Evolutionary conservation across 2,329 filamentous ascomycete species (phyloP).

Genomic region (Aspergillus chevalieri): DNA sequence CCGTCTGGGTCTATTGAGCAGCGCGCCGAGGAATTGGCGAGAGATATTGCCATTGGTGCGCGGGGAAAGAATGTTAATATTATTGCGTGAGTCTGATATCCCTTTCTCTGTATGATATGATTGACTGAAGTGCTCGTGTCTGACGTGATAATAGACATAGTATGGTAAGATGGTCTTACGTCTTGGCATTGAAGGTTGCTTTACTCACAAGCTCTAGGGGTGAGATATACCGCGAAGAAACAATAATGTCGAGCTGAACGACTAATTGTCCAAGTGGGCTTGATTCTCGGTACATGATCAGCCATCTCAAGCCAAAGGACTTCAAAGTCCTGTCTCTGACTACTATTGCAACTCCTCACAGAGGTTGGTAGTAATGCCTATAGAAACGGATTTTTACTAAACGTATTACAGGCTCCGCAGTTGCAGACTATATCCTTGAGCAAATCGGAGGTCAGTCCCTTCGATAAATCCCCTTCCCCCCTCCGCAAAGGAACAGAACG

Average conservation of each 20-base stretch:
- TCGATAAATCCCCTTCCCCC: not conserved
- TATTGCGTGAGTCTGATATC: conserved; percentile 47
- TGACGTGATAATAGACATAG: conserved; percentile 34
- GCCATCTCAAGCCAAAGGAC: conserved; percentile 50
- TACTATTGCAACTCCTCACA: conserved; percentile 57
- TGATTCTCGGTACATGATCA: conserved; percentile 61
- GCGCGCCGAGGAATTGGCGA: conserved; percentile 49
- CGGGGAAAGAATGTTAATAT: conserved; percentile 57
- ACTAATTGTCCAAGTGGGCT: conserved; percentile 44
- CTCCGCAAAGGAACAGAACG: not conserved
- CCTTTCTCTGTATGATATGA: not conserved
- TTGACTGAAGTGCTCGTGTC: not conserved
- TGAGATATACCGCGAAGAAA: conserved; percentile 13
- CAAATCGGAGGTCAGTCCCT: conserved; percentile 47
- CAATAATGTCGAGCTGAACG: conserved; percentile 1
- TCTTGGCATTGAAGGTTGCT: not conserved
- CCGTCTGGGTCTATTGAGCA: conserved; percentile 55
- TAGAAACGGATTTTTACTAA: conserved; percentile 7
- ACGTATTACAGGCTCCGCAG: conserved; percentile 45
- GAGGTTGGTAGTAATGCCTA: conserved; percentile 30
- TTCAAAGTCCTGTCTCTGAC: conserved; percentile 71
- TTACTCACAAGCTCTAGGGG: conserved; percentile 22
- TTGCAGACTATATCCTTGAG: conserved; percentile 57
- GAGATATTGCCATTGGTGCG: conserved; percentile 49
- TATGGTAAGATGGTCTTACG: conserved; percentile 34